phyloP scores from a whole-genome alignment of 768 basidiomycete genomes.

The Kwoniella bestiolae region DNA sequence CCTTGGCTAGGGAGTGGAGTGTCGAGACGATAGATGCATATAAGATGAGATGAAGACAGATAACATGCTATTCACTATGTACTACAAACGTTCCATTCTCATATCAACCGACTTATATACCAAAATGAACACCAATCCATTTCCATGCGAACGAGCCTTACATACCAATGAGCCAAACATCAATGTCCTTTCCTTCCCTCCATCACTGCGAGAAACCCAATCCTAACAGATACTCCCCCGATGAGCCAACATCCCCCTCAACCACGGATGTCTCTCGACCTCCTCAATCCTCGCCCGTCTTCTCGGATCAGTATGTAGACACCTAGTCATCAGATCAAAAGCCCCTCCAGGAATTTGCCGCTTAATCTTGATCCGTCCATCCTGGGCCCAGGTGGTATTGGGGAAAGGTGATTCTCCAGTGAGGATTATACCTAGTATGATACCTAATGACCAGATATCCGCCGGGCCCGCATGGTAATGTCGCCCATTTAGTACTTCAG shows the following conservation, averaged over 20 bases:
- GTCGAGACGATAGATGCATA: too few relatives aligned
- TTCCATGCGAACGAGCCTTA: too few relatives aligned
- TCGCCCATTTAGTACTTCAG: slow-evolving; percentile 58
- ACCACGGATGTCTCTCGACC: slow-evolving; percentile 46
- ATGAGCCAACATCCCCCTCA: slow-evolving; percentile 28
- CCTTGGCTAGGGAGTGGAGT: too few relatives aligned
- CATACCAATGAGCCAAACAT: too few relatives aligned
- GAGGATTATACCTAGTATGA: slow-evolving; percentile 59
- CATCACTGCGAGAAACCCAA: too few relatives aligned
- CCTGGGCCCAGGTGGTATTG: slow-evolving; percentile 32
- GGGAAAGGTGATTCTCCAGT: slow-evolving; percentile 59
- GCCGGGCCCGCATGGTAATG: slow-evolving; percentile 58
- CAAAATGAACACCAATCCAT: too few relatives aligned
- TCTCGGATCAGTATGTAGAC: slow-evolving; percentile 46
- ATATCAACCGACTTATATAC: background rate
- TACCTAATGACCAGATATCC: slow-evolving; percentile 61
- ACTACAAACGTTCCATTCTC: too few relatives aligned
- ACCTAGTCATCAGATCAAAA: slow-evolving; percentile 47
- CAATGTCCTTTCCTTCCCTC: background rate
- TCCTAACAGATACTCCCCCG: slow-evolving; percentile 31
- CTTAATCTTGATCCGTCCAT: slow-evolving; percentile 42
- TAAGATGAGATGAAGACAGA: background rate
- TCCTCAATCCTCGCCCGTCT: slow-evolving; percentile 45
- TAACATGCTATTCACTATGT: background rate
- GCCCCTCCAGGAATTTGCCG: slow-evolving; percentile 36